Evolutionary conservation across 768 basidiomycete genomes (phyloP).

Genomic region (Sporobolomyces roseus): DNA sequence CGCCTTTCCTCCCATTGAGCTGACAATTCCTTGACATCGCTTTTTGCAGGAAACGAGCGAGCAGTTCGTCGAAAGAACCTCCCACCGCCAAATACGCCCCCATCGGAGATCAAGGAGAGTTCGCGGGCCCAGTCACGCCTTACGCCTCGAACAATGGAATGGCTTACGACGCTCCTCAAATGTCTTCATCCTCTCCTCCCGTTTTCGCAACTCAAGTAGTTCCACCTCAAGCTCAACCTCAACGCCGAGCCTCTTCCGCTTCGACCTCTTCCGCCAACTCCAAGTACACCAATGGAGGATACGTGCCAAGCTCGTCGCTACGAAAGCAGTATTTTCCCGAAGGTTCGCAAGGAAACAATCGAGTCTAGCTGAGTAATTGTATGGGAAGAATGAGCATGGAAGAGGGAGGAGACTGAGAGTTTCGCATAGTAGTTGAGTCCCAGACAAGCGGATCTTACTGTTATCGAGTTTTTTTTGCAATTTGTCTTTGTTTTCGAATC

Average conservation of each 20-base stretch:
- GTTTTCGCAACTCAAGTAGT: too few relatives aligned
- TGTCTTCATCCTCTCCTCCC: too few relatives aligned
- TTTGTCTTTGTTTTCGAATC: too few relatives aligned
- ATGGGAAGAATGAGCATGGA: background rate
- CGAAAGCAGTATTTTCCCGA: slow-evolving; percentile 8
- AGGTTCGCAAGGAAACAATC: background rate
- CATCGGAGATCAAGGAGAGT: slow-evolving; percentile 1
- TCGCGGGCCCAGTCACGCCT: background rate
- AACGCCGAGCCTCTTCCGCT: background rate
- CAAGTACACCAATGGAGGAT: slow-evolving; percentile 5
- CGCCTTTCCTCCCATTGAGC: too few relatives aligned
- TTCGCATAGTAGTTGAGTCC: background rate
- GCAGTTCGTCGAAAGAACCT: background rate
- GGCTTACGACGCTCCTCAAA: background rate
- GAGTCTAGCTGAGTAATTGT: background rate
- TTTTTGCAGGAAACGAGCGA: background rate
- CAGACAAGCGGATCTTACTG: too few relatives aligned
- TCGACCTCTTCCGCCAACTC: slow-evolving; percentile 1
- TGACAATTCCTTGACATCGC: too few relatives aligned
- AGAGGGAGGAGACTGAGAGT: background rate
- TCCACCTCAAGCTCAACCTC: too few relatives aligned
- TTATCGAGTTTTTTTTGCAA: too few relatives aligned
- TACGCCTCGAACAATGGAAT: background rate
- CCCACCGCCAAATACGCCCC: background rate
- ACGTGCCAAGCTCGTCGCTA: slow-evolving; percentile 21